Percentiles rank a stretch among this genome's conserved stretches.
These are phyloP conservation scores for Vicia faba DNA, from an alignment of 306 rosid species.

Conservation along the genomic window DNA sequence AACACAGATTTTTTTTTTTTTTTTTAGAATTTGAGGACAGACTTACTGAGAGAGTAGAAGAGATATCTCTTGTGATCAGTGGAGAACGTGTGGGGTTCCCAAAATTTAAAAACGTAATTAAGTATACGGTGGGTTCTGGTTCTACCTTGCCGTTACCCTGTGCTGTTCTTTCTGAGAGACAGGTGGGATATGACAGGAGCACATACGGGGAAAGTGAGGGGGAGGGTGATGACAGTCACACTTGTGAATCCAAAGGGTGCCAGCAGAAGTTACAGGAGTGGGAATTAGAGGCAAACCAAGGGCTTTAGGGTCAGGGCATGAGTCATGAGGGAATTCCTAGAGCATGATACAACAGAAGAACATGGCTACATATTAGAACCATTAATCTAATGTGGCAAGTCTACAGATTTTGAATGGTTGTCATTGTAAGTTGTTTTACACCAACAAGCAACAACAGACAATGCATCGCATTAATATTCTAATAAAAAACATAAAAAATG, in stretches of 20 bases:
- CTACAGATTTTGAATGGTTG: background rate
- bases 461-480: background rate
- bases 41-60: background rate
- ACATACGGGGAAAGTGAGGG: background rate
- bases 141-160: background rate
- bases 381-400: background rate
- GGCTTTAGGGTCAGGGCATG: background rate
- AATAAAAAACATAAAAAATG: background rate
- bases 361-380: background rate
- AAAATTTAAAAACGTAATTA: too few relatives aligned
- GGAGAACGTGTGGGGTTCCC: background rate
- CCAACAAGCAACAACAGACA: background rate
- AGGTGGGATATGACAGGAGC: background rate
- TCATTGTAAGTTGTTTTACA: background rate
- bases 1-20: too few relatives aligned
- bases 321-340: background rate
- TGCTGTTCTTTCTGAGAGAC: background rate
- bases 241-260: background rate
- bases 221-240: background rate
- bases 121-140: background rate
- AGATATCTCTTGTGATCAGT: background rate
- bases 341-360: background rate
- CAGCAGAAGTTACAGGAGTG: background rate
- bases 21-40: background rate
- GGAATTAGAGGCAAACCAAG: background rate